Conservation (phyloP, 441 rosid species). For the Populus hybrid region DNA sequence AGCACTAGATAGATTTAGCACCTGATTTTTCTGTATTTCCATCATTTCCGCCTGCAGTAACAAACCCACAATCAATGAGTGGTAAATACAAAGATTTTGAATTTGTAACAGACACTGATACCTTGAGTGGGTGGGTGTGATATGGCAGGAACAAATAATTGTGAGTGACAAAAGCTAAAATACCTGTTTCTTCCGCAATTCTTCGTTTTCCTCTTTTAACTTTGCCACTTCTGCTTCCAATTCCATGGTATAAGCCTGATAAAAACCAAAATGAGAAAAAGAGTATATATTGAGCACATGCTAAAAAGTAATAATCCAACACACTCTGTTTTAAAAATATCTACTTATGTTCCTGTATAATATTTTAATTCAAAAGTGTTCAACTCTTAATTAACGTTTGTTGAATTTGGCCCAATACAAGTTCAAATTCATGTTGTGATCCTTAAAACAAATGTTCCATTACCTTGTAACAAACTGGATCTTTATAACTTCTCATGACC, state of each 20-base stretch:
- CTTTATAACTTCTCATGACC: conserved; percentile 36
- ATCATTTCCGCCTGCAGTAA: conserved; percentile 59
- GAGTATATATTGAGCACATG: background rate
- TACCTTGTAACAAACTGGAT: conserved; percentile 36
- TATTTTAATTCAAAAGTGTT: conserved; percentile 3
- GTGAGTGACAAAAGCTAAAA: background rate
- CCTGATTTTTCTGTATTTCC: conserved; percentile 90
- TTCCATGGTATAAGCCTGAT: conserved; percentile 82
- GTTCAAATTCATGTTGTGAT: conserved; percentile 7
- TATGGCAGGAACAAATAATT: background rate
- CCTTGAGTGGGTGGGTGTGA: background rate
- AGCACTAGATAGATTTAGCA: conserved; percentile 18
- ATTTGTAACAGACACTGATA: background rate
- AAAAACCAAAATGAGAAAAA: conserved; percentile 16
- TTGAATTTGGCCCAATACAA: conserved; percentile 9
- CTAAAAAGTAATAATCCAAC: conserved; percentile 8
- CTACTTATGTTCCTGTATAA: background rate
- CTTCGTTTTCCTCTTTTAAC: conserved; percentile 68
- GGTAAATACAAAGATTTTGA: background rate
- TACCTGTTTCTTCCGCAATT: conserved; percentile 73
- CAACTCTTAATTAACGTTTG: background rate
- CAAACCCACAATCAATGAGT: conserved; percentile 7
- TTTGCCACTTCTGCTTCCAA: conserved; percentile 85
- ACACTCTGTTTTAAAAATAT: conserved; percentile 7
- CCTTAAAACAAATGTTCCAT: background rate